A percentile compares a stretch with the other conserved stretches of the same genome.
Evolutionary conservation across 768 basidiomycete species (phyloP).

Genomic region (Tulasnella sp.): DNA sequence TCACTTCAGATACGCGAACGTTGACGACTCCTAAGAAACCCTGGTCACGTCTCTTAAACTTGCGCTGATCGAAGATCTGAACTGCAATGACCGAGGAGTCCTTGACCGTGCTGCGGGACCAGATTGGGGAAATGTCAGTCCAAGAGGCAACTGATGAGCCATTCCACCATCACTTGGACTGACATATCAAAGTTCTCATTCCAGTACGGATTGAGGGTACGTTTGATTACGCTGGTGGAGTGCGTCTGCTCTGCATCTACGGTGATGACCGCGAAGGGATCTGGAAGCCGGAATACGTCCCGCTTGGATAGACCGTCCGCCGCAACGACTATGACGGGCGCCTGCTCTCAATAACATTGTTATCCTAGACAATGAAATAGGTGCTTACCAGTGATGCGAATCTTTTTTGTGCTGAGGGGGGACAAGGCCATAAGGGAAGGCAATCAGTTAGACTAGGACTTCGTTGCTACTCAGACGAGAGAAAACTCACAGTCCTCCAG

Average conservation of each 20-base stretch:
- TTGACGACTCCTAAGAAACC: slow-evolving; percentile 98
- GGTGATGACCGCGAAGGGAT: slow-evolving; percentile 97
- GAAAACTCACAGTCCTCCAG: slow-evolving; percentile 13
- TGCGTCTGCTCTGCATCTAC: slow-evolving; percentile 97
- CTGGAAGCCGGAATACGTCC: slow-evolving; percentile 91
- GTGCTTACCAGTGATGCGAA: slow-evolving; percentile 19
- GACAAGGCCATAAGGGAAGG: background rate
- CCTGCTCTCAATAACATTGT: background rate
- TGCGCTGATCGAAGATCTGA: slow-evolving; percentile 98
- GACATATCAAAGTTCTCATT: slow-evolving; percentile 98
- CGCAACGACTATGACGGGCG: slow-evolving; percentile 62
- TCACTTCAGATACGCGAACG: slow-evolving; percentile 75
- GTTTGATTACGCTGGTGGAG: slow-evolving; percentile 94
- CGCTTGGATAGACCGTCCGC: slow-evolving; percentile 90
- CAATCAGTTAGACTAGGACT: background rate
- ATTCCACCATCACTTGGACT: slow-evolving; percentile 23
- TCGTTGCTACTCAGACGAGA: background rate
- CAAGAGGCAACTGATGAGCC: background rate
- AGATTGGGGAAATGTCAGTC: slow-evolving; percentile 4
- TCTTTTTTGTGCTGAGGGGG: slow-evolving; percentile 16
- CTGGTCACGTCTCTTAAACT: slow-evolving; percentile 97
- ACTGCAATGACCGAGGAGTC: slow-evolving; percentile 97
- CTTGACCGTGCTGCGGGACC: slow-evolving; percentile 63
- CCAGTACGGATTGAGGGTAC: slow-evolving; percentile 92
- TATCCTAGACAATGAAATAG: background rate